Percentiles rank a stretch among this genome's conserved stretches.
Conservation (phyloP, 768 basidiomycete species). For the Coprinopsis marcescibilis region DNA sequence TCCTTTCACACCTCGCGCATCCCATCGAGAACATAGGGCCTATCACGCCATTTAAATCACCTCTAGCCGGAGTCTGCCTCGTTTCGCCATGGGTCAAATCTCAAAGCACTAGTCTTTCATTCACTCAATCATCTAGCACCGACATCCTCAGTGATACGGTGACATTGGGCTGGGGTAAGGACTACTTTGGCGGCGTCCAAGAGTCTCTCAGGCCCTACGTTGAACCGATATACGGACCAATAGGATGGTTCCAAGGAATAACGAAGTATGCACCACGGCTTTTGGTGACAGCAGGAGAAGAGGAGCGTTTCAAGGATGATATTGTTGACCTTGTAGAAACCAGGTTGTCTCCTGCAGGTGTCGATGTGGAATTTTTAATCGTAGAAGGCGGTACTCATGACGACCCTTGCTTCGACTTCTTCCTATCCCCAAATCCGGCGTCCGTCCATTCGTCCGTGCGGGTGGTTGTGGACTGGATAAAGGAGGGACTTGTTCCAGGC, state of each 20-base stretch:
- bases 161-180: slow-evolving; percentile 15
- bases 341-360: slow-evolving; percentile 3
- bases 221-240: slow-evolving; percentile 20
- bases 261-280: slow-evolving; percentile 18
- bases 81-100: slow-evolving; percentile 36
- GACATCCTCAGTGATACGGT: slow-evolving; percentile 19
- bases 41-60: slow-evolving; percentile 14
- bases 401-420: slow-evolving; percentile 2
- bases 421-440: not conserved
- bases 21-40: slow-evolving; percentile 24
- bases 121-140: slow-evolving; percentile 11
- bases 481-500: slow-evolving; percentile 51
- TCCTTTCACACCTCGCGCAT: slow-evolving; percentile 32
- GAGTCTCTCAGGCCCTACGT: slow-evolving; percentile 17
- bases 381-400: slow-evolving; percentile 1
- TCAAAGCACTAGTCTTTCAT: slow-evolving; percentile 15
- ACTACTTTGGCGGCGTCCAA: slow-evolving; percentile 16
- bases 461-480: slow-evolving; percentile 4
- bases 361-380: slow-evolving; percentile 1
- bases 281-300: slow-evolving; percentile 23
- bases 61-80: slow-evolving; percentile 27
- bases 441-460: not conserved
- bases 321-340: slow-evolving; percentile 18
- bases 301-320: slow-evolving; percentile 24
- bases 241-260: slow-evolving; percentile 24